Evolutionary conservation across 2,329 filamentous ascomycete species (phyloP).

Genomic region (Mycosphaerella sp.): DNA sequence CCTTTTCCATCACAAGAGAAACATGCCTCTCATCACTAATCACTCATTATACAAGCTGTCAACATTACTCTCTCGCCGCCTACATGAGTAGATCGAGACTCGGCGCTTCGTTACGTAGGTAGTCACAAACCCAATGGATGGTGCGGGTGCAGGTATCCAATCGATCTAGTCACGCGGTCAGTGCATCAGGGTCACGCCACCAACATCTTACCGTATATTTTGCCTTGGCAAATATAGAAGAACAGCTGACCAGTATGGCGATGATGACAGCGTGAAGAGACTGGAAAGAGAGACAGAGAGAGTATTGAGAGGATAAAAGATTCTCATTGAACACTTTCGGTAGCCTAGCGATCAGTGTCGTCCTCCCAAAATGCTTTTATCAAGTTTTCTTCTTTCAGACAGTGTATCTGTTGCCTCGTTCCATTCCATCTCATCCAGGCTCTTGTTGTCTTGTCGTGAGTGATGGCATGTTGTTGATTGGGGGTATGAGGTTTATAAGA

Average conservation of each 20-base stretch:
- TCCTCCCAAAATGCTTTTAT: constrained; percentile 4
- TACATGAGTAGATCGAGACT: neutral
- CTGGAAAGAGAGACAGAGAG: too few species aligned
- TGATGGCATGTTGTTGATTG: neutral
- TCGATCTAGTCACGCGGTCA: constrained; percentile 3
- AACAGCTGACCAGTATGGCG: neutral
- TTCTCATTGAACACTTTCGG: constrained; percentile 4
- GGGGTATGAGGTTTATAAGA: neutral
- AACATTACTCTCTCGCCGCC: neutral
- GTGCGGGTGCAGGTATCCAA: neutral
- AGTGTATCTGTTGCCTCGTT: neutral
- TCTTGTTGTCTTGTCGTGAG: neutral
- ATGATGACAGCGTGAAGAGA: neutral
- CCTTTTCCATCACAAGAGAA: too few species aligned
- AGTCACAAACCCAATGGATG: neutral
- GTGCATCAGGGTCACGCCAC: constrained; percentile 1
- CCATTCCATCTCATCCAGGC: neutral
- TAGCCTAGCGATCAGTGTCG: neutral
- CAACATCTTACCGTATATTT: neutral
- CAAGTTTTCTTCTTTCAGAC: constrained; percentile 7
- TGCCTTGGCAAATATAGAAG: neutral
- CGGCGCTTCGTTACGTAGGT: neutral
- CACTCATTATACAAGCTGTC: neutral
- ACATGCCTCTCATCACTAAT: neutral
- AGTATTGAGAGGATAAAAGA: neutral